These are phyloP conservation scores for Claviceps arundinis DNA, from an alignment of 2,329 filamentous ascomycete species.

Conservation along the genomic window DNA sequence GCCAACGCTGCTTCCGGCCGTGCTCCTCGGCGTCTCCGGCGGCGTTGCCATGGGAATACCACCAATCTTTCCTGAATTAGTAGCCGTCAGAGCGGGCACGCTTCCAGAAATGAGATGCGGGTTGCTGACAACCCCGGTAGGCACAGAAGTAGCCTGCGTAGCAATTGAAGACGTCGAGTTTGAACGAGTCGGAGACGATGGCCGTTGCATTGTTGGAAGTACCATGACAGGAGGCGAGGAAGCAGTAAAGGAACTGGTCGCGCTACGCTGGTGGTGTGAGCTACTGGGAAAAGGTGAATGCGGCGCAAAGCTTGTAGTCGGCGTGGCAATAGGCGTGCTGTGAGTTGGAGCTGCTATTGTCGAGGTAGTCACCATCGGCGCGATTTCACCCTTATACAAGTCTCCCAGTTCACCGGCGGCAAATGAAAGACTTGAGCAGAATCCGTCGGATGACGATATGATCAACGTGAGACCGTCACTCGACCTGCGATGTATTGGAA, in stretches of 20 bases:
- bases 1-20: constrained; percentile 22
- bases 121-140: constrained; percentile 52
- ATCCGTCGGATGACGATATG: constrained; percentile 96
- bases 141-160: constrained; percentile 42
- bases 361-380: constrained; percentile 25
- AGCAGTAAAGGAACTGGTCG: constrained; percentile 42
- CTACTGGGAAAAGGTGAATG: constrained; percentile 42
- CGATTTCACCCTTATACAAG: constrained; percentile 56
- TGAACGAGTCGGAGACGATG: constrained; percentile 69
- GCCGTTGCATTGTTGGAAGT: constrained; percentile 49
- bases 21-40: constrained; percentile 63
- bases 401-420: constrained; percentile 72
- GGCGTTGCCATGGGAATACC: constrained; percentile 73
- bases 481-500: constrained; percentile 24
- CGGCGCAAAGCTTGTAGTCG: constrained; percentile 49
- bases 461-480: constrained; percentile 48
- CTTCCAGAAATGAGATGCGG: constrained; percentile 66
- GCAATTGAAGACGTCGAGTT: constrained; percentile 73
- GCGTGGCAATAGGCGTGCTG: constrained; percentile 57
- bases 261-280: constrained; percentile 40
- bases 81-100: constrained; percentile 62
- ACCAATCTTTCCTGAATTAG: constrained; percentile 50
- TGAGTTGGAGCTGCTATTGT: constrained; percentile 37
- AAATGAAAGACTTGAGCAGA: constrained; percentile 88
- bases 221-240: constrained; percentile 42